phyloP scores from a whole-genome alignment of 805 yeast genomes.

The Suhomyces xylopsoci region DNA sequence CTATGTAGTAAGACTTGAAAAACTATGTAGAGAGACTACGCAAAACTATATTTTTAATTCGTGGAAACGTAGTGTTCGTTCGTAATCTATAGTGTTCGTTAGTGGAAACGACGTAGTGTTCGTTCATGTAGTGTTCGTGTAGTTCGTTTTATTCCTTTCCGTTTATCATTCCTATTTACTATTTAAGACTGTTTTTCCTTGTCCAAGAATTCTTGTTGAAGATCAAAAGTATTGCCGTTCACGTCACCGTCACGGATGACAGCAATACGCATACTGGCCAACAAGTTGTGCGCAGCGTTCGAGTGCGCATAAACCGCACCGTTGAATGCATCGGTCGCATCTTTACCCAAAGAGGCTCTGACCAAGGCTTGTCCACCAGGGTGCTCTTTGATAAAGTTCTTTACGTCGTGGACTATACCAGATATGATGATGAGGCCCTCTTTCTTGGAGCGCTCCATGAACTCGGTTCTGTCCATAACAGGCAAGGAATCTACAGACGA shows the following conservation, averaged over 20 bases:
- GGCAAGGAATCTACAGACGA: conserved; percentile 63
- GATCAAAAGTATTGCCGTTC: conserved; percentile 48
- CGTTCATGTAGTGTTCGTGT: too few species aligned
- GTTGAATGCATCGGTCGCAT: conserved; percentile 79
- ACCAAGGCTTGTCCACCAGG: conserved; percentile 82
- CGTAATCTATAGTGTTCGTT: too few species aligned
- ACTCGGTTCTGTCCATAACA: conserved; percentile 67
- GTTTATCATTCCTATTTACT: not conserved
- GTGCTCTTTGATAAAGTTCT: conserved; percentile 66
- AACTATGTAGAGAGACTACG: too few species aligned
- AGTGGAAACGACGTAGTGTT: too few species aligned
- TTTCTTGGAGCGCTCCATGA: conserved; percentile 49
- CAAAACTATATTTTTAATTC: too few species aligned
- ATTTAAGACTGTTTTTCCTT: conserved; percentile 21
- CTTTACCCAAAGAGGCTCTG: conserved; percentile 71
- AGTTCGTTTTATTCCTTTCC: too few species aligned
- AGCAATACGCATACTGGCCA: conserved; percentile 81
- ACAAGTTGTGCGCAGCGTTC: conserved; percentile 79
- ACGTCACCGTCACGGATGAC: conserved; percentile 68
- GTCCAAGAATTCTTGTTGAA: conserved; percentile 46
- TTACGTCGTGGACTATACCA: conserved; percentile 78
- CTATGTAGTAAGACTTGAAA: too few species aligned
- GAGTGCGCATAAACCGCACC: conserved; percentile 86
- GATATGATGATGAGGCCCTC: conserved; percentile 66
- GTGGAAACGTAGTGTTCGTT: too few species aligned